These are phyloP conservation scores for Cordyceps sp. DNA, from an alignment of 2,329 filamentous ascomycete species.

Conservation along the genomic window DNA sequence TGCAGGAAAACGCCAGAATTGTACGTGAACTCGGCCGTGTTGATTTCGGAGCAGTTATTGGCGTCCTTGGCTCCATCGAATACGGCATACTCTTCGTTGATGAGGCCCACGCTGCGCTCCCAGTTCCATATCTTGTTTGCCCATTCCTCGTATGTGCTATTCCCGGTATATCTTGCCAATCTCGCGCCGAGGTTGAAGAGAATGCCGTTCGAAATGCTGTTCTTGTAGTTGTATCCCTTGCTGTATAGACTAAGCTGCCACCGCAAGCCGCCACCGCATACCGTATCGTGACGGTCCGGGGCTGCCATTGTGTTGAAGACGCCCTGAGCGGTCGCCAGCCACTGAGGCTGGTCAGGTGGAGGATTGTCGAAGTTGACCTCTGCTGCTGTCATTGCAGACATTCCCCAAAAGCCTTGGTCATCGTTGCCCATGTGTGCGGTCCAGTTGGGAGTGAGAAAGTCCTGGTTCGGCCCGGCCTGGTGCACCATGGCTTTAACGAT, in stretches of 20 bases:
- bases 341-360: conserved; percentile 26
- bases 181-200: conserved; percentile 50
- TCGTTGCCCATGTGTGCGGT: conserved; percentile 39
- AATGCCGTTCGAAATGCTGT: conserved; percentile 40
- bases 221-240: conserved; percentile 60
- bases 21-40: conserved; percentile 39
- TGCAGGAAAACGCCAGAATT: conserved; percentile 38
- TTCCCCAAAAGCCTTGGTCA: conserved; percentile 48
- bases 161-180: conserved; percentile 51
- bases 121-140: conserved; percentile 47
- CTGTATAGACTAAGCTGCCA: conserved; percentile 66
- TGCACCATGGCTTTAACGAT: conserved; percentile 31
- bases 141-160: conserved; percentile 45
- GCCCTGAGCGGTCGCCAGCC: conserved; percentile 38
- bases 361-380: conserved; percentile 39
- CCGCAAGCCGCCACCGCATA: conserved; percentile 43
- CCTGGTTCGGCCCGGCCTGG: conserved; percentile 30
- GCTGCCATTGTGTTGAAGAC: conserved; percentile 41
- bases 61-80: conserved; percentile 36
- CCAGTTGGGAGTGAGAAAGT: conserved; percentile 37
- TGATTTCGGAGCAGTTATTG: conserved; percentile 29
- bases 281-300: conserved; percentile 37
- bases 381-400: conserved; percentile 42
- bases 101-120: conserved; percentile 34
- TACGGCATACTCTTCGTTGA: conserved; percentile 41